Conservation (phyloP, 2,329 filamentous ascomycete species). For the Podosphaera xanthii region DNA sequence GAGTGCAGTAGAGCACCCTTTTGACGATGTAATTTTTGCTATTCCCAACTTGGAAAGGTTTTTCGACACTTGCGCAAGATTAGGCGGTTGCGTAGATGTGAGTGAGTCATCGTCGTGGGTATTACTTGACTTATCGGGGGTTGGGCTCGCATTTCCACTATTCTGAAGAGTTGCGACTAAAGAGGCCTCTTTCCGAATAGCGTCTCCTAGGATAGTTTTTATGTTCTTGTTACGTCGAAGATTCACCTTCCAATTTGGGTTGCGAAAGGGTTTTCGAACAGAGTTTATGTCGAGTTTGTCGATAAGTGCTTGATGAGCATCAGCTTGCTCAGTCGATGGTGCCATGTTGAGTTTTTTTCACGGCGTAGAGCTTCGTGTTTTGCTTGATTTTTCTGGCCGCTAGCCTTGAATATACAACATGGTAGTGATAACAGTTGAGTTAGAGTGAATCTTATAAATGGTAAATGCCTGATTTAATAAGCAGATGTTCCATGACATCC, state of each 20-base stretch:
- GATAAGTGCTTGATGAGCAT: constrained; percentile 64
- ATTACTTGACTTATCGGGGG: constrained; percentile 26
- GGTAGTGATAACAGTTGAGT: too few relatives aligned
- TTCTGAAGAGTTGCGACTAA: constrained; percentile 60
- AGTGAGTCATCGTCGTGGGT: constrained; percentile 24
- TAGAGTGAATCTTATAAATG: too few relatives aligned
- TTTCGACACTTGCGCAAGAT: constrained; percentile 73
- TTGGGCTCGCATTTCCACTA: constrained; percentile 54
- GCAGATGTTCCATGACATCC: too few relatives aligned
- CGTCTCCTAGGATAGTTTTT: constrained; percentile 85
- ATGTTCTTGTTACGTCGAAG: constrained; percentile 97
- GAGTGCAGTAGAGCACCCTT: constrained; percentile 24
- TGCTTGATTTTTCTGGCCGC: too few relatives aligned
- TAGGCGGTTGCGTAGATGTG: constrained; percentile 27
- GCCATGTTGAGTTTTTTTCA: constrained; percentile 8
- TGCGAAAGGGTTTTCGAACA: constrained; percentile 75
- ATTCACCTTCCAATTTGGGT: constrained; percentile 71
- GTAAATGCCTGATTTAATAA: too few relatives aligned
- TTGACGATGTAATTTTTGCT: constrained; percentile 47
- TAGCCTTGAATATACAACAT: too few relatives aligned
- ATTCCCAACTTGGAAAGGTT: constrained; percentile 72
- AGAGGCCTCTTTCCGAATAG: constrained; percentile 72
- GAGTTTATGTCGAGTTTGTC: constrained; percentile 80
- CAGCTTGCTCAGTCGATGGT: constrained; percentile 18
- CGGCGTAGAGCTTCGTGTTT: too few relatives aligned